These are phyloP conservation scores for Nothophoma quercina DNA, from an alignment of 2,329 filamentous ascomycete genomes.

Conservation along the genomic window DNA sequence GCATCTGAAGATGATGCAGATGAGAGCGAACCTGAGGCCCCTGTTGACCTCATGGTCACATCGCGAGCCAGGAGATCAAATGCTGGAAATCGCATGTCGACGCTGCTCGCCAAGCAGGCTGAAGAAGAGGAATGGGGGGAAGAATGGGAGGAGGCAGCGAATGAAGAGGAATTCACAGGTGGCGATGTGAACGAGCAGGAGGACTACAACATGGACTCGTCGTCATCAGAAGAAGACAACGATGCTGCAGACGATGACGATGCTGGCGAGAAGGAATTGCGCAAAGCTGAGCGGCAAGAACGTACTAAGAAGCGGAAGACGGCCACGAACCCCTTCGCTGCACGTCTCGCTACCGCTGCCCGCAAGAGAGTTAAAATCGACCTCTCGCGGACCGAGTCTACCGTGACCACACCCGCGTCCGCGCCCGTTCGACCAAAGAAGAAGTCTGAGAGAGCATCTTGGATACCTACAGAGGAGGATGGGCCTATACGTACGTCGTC, in stretches of 20 bases:
- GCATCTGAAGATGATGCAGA: slow-evolving; percentile 24
- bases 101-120: slow-evolving; percentile 45
- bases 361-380: slow-evolving; percentile 50
- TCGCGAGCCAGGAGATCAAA: slow-evolving; percentile 49
- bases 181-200: slow-evolving; percentile 63
- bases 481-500: slow-evolving; percentile 68
- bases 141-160: slow-evolving; percentile 72
- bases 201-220: slow-evolving; percentile 81
- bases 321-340: slow-evolving; percentile 57
- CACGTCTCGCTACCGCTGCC: slow-evolving; percentile 47
- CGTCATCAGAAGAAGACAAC: slow-evolving; percentile 79
- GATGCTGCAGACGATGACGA: slow-evolving; percentile 75
- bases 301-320: slow-evolving; percentile 78
- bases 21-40: slow-evolving; percentile 40
- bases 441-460: slow-evolving; percentile 74
- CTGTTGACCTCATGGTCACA: slow-evolving; percentile 49
- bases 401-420: slow-evolving; percentile 57
- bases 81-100: slow-evolving; percentile 53
- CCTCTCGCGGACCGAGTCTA: slow-evolving; percentile 50
- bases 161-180: slow-evolving; percentile 61
- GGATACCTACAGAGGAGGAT: slow-evolving; percentile 70
- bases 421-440: slow-evolving; percentile 64
- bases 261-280: slow-evolving; percentile 86
- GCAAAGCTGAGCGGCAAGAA: slow-evolving; percentile 75
- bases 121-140: slow-evolving; percentile 51